Percentiles rank a stretch among this genome's conserved stretches.
phyloP scores from a whole-genome alignment of 805 yeast species.

The Tetrapisispora iriomotensis region DNA sequence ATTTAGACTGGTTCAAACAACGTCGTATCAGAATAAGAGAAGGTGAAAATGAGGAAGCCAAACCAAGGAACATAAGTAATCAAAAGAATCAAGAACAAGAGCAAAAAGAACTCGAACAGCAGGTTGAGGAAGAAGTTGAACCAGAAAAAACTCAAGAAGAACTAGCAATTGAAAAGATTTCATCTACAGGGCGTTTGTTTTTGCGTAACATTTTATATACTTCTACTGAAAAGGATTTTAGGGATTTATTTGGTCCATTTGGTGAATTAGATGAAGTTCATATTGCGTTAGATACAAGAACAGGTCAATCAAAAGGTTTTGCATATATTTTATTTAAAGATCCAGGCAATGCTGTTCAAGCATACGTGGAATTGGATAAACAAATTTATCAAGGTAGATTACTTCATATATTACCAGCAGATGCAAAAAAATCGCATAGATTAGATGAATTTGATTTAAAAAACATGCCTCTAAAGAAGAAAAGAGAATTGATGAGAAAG shows the following conservation, averaged over 20 bases:
- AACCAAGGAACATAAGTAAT: constrained; percentile 1
- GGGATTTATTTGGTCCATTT: constrained; percentile 48
- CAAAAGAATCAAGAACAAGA: constrained; percentile 7
- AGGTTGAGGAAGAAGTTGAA: constrained; percentile 3
- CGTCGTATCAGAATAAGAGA: constrained; percentile 66
- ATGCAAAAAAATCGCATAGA: constrained; percentile 68
- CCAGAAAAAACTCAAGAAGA: constrained; percentile 34
- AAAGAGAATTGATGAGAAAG: constrained; percentile 72
- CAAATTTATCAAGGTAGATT: constrained; percentile 90
- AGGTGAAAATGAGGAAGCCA: constrained; percentile 23
- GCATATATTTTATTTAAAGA: constrained; percentile 71
- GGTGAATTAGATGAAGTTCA: constrained; percentile 85
- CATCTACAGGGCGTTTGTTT: constrained; percentile 71
- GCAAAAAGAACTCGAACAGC: constrained; percentile 1
- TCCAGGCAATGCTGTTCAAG: constrained; percentile 63
- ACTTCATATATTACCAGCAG: constrained; percentile 80
- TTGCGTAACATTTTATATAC: constrained; percentile 76
- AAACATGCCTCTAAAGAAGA: constrained; percentile 87
- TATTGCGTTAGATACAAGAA: constrained; percentile 81
- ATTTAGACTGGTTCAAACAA: constrained; percentile 78
- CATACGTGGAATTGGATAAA: constrained; percentile 68
- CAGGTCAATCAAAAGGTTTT: constrained; percentile 86
- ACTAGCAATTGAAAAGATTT: constrained; percentile 40
- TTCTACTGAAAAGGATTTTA: constrained; percentile 72
- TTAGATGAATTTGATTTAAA: constrained; percentile 86